Base-by-base conservation (phyloP, 1,284 basidiomycete species). In the Irpex sp. region DNA sequence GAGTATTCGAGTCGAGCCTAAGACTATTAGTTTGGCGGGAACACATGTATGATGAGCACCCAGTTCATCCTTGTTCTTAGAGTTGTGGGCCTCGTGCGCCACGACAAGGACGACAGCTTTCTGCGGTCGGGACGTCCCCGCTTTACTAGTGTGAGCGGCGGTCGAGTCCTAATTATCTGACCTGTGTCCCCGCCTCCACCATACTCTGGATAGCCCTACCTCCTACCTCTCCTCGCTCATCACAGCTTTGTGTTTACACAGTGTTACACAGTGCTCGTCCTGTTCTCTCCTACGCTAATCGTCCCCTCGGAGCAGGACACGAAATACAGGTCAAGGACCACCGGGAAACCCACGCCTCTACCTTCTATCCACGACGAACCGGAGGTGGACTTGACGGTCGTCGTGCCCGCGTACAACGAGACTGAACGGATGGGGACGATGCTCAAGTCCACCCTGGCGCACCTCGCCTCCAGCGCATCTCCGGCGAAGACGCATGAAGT, bases 401-500 rank as follows among this genome's bases (percentile, higher is more conserved):
- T 97, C 63, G 86, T 97, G 6, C 95, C 95, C 11, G 95, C 95
- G 0, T 98, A 89, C 80, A 97, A 97, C 71, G 95, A 97, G 76
- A 84, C 85, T 7, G 76, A 82, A 13, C 84, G 95, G 5, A 79
- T 98, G n/a, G 88, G 88, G 0, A 72, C 78, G 47, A 97, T 97
- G 94, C 84, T 98, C 67, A 77, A 81, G 4, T 85, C 88, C 26
- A 86, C 93, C 5, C 76, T 96, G 58, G 82, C 78, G 17, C 85
- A 90, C 71, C 81, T 89, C 47, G 71, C 73, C 3, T 74, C 80
- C 1, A 63, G 73, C 15, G 15, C 58, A 70, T 9, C 60, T 71
- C 50, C 77, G 67, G 58, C 58, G 46, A 81, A 84, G 39, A 81
- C 86, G 1, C 87, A 84, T 72, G 95, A 97, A 73, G 82, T 98